Evolutionary conservation across 2,329 filamentous ascomycete species (phyloP), one percentile per base, ranked within the genome.

Genomic region (Albifimbria verrucaria): DNA sequence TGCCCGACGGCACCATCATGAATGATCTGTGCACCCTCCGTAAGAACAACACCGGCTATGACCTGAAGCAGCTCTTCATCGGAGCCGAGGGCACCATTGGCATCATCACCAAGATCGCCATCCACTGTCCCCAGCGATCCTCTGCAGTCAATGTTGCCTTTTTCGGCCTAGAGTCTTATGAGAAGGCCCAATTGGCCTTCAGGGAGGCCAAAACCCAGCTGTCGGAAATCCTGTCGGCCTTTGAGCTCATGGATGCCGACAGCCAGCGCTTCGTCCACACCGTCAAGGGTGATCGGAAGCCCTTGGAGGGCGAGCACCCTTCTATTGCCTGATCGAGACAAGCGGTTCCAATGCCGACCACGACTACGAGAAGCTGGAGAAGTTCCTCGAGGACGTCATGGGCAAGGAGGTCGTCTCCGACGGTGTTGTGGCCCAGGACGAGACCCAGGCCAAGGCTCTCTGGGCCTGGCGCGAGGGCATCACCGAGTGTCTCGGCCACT

Each of bases 21-120:
- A 86, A 97, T 63, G 92, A 97, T 63, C 84, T 99, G 26, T 88
- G 85, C 61, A 92, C 83, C 55, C 78, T 99, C 53, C 86, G 94
- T 60, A 99, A 99, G 79, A 97, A 99, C 79, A 99, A 99, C 76
- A 99, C 94, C 2, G 94, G 94, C 24, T 99, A 97, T 72, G 95
- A 99, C 69, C 73, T 97, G 53, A 97, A 97, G 77, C 93, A 97
- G 72, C 82, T 97, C 32, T 97, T 99, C 70, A 96, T 99, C 64
- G 94, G 94, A 45, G 90, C 87, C 26, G 94, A 99, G 72, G 94
- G 94, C 22, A 97, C 94, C 5, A 88, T 97, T 57, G 94, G 94
- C 50, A 89, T 97, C 64, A 89, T 99, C 63, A 99, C 94, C 18
- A 92, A 84, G 46, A 81, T 97, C 36, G 92, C 92, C 3, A 88